phyloP scores from a whole-genome alignment of 2,329 filamentous ascomycete genomes.

The Tolypocladium ovalisporum region DNA sequence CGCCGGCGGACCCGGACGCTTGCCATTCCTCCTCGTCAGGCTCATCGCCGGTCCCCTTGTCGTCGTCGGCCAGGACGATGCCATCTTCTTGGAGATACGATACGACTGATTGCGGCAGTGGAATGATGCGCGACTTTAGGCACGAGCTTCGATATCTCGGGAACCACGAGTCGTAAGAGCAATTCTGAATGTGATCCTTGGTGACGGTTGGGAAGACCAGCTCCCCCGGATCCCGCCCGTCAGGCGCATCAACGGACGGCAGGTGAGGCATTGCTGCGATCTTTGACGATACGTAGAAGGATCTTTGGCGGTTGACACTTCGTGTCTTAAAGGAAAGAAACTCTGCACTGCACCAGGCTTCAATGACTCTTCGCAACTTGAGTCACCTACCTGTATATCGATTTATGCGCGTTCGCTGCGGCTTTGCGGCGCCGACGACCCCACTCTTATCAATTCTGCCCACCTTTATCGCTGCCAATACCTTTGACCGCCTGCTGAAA shows the following conservation, averaged over 20 bases:
- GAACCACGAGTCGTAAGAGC: slow-evolving; percentile 90
- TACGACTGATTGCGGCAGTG: slow-evolving; percentile 64
- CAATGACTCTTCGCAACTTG: neutral
- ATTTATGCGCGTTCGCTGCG: neutral
- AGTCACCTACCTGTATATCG: neutral
- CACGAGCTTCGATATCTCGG: slow-evolving; percentile 70
- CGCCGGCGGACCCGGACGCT: slow-evolving; percentile 12
- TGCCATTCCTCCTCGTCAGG: slow-evolving; percentile 46
- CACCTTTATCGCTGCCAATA: slow-evolving; percentile 3
- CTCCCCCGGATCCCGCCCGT: slow-evolving; percentile 9
- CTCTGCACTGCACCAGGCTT: neutral
- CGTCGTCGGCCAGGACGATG: slow-evolving; percentile 72
- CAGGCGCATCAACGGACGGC: slow-evolving; percentile 8
- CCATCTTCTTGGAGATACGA: slow-evolving; percentile 86
- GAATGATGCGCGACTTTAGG: slow-evolving; percentile 77
- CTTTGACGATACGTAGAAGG: neutral
- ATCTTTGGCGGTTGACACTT: no score
- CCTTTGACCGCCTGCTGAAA: slow-evolving; percentile 11
- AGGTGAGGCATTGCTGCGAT: slow-evolving; percentile 23
- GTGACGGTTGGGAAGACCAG: slow-evolving; percentile 74
- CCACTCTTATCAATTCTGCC: slow-evolving; percentile 17
- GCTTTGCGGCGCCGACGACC: slow-evolving; percentile 4
- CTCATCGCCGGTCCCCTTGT: slow-evolving; percentile 25
- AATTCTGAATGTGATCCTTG: slow-evolving; percentile 81
- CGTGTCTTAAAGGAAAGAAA: no score